These are phyloP conservation scores for Podila epigama DNA, from an alignment of 192 early-diverging fungal species.

Conservation along the genomic window DNA sequence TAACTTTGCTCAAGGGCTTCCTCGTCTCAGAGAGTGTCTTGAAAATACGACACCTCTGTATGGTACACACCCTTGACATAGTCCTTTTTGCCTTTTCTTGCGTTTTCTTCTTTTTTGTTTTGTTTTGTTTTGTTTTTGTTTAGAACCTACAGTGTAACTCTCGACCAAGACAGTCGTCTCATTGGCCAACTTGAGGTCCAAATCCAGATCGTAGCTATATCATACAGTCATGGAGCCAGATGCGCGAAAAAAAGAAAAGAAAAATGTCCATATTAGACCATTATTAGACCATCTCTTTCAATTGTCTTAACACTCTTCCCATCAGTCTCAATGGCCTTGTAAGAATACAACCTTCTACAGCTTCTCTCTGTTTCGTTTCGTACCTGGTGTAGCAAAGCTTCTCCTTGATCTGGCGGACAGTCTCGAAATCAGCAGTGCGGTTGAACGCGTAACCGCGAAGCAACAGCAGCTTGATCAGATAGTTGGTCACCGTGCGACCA, in stretches of 20 bases:
- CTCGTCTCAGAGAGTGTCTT: no score
- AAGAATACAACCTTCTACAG: background rate
- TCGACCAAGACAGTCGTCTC: conserved; percentile 98
- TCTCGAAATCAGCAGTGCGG: conserved; percentile 98
- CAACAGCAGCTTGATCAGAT: conserved; percentile 95
- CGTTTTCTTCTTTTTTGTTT: no score
- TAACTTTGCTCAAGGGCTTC: no score
- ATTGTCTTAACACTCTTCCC: no score
- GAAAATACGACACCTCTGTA: no score
- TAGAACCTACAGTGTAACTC: conserved; percentile 79
- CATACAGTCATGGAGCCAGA: background rate
- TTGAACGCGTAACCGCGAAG: conserved; percentile 97
- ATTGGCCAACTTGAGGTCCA: conserved; percentile 93
- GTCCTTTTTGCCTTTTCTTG: no score
- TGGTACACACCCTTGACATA: no score
- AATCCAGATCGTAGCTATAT: conserved; percentile 88
- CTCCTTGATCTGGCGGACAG: conserved; percentile 97
- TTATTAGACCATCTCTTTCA: no score
- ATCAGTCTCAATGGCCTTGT: background rate
- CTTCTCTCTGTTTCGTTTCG: background rate
- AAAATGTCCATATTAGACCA: no score
- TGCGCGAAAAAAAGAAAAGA: conserved; percentile 6
- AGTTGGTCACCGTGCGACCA: conserved; percentile 94
- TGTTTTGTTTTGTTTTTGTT: no score
- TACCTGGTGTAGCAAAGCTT: conserved; percentile 97